phyloP scores from a whole-genome alignment of 768 basidiomycete genomes.

The Tulasnella sp. region DNA sequence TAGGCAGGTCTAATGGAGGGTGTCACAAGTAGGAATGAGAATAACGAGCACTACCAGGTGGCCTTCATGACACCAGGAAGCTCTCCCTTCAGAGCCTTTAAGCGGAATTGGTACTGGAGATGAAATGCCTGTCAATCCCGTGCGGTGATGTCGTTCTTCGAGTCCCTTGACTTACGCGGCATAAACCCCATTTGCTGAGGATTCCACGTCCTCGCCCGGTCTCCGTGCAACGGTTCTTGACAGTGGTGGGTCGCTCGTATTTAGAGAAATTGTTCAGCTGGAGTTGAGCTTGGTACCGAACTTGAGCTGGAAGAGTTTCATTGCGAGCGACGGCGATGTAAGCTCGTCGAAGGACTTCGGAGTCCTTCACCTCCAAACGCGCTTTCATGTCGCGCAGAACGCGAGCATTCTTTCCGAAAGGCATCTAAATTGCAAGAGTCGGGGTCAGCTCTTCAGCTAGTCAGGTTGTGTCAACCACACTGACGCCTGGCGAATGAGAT shows the following conservation, averaged over 20 bases:
- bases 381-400: constrained; percentile 15
- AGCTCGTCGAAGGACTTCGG: constrained; percentile 76
- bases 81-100: constrained; percentile 71
- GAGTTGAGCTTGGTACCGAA: constrained; percentile 89
- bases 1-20: neutral
- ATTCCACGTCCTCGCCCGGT: constrained; percentile 80
- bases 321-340: constrained; percentile 93
- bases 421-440: neutral
- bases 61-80: constrained; percentile 83
- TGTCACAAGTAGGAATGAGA: neutral
- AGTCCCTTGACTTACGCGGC: constrained; percentile 45
- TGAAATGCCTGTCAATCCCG: neutral
- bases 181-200: constrained; percentile 79
- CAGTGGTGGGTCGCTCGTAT: constrained; percentile 72
- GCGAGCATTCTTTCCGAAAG: constrained; percentile 13
- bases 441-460: neutral
- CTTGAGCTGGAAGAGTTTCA: constrained; percentile 71
- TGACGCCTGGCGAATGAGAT: neutral
- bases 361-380: constrained; percentile 37
- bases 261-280: constrained; percentile 80
- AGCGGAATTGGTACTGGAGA: constrained; percentile 74
- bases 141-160: neutral
- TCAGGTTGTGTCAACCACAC: neutral
- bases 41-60: constrained; percentile 50
- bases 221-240: constrained; percentile 81